These are phyloP conservation scores for Podaxis mareebaensis DNA, from an alignment of 768 basidiomycete genomes.

Conservation along the genomic window DNA sequence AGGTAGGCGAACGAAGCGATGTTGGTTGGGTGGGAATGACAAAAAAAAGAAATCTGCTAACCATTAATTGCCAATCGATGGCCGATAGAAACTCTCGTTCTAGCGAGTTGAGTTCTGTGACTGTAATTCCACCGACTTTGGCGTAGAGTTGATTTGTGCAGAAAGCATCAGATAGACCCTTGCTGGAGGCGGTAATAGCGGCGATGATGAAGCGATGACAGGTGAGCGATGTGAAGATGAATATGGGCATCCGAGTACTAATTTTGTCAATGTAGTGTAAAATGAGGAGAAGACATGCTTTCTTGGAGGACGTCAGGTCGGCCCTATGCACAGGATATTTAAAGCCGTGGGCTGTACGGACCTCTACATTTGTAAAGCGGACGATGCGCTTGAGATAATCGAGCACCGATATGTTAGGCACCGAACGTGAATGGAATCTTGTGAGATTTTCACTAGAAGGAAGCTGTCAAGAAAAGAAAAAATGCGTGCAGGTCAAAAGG, in stretches of 20 bases:
- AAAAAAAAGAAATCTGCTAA: slow-evolving; percentile 47
- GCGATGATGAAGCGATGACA: slow-evolving; percentile 98
- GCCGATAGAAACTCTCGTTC: slow-evolving; percentile 91
- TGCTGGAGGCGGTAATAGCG: slow-evolving; percentile 88
- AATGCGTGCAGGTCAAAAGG: slow-evolving; percentile 19
- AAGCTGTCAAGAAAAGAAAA: slow-evolving; percentile 18
- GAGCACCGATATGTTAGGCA: slow-evolving; percentile 83
- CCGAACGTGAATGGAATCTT: slow-evolving; percentile 92
- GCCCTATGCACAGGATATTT: slow-evolving; percentile 17
- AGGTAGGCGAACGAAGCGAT: not conserved
- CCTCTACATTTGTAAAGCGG: slow-evolving; percentile 94
- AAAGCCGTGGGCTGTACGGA: slow-evolving; percentile 46
- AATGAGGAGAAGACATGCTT: slow-evolving; percentile 77
- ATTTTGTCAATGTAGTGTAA: slow-evolving; percentile 94
- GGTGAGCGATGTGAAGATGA: slow-evolving; percentile 93
- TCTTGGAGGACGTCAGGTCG: slow-evolving; percentile 39
- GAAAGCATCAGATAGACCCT: slow-evolving; percentile 94
- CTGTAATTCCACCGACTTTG: slow-evolving; percentile 92
- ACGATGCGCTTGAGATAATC: slow-evolving; percentile 96
- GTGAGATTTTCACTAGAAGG: slow-evolving; percentile 78
- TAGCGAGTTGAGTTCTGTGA: slow-evolving; percentile 89
- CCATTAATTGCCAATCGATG: slow-evolving; percentile 94
- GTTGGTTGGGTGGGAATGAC: not conserved
- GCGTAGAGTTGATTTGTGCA: slow-evolving; percentile 95
- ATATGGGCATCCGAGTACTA: slow-evolving; percentile 81